Evolutionary conservation across 495 filamentous ascomycete genomes (phyloP).

Genomic region (Hypoxylon trugodes): DNA sequence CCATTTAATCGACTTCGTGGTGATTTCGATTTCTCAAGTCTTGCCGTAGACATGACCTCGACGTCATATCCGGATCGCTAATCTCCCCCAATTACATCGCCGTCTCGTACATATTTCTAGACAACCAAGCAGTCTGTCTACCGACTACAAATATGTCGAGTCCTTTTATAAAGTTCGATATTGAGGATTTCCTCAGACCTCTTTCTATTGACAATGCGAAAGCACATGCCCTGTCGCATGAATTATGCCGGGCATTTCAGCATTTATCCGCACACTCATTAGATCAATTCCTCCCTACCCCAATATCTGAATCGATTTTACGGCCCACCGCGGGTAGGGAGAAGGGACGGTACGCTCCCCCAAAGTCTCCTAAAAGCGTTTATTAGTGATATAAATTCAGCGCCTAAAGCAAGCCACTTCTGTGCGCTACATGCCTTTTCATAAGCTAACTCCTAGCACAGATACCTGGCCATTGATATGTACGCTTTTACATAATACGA

Average conservation of each 20-base stretch:
- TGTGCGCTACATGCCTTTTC: not conserved
- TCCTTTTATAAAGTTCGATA: conserved; percentile 33
- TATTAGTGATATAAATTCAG: conserved; percentile 12
- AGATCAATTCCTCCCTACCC: conserved; percentile 81
- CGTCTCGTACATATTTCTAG: not conserved
- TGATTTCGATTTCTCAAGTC: conserved; percentile 1
- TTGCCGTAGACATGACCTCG: conserved; percentile 25
- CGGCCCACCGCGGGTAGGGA: conserved; percentile 67
- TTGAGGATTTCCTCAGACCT: conserved; percentile 56
- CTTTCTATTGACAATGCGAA: conserved; percentile 53
- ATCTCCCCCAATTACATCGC: not conserved
- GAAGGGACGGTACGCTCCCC: conserved; percentile 61
- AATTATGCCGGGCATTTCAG: conserved; percentile 68
- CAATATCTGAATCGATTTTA: conserved; percentile 69
- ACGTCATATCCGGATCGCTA: conserved; percentile 9
- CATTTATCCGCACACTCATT: conserved; percentile 70
- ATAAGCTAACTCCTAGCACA: conserved; percentile 43
- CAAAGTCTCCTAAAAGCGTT: not conserved
- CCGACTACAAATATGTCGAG: conserved; percentile 5
- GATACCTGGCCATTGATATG: conserved; percentile 81
- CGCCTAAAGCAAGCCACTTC: not conserved
- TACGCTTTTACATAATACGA: conserved; percentile 39
- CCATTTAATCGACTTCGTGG: no score
- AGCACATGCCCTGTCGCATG: conserved; percentile 67
- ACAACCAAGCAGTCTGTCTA: not conserved